Evolutionary conservation across 495 filamentous ascomycete species (phyloP).

Genomic region (Penicillium arizonense): DNA sequence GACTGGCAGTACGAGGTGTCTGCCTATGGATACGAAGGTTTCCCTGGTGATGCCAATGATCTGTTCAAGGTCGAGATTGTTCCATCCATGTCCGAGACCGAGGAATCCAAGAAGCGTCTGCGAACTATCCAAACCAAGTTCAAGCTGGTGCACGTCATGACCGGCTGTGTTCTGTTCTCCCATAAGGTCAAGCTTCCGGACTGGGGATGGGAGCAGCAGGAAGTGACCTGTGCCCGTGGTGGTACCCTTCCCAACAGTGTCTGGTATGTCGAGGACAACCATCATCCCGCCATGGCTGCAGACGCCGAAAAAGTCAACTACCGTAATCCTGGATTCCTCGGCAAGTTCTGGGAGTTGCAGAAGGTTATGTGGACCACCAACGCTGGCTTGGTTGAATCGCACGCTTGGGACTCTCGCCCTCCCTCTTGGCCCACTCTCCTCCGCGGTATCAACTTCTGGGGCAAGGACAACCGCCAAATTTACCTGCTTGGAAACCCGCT

Average conservation of each 20-base stretch:
- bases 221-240: slow-evolving; percentile 93
- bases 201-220: slow-evolving; percentile 96
- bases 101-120: slow-evolving; percentile 76
- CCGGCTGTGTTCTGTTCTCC: slow-evolving; percentile 92
- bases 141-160: slow-evolving; percentile 92
- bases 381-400: slow-evolving; percentile 91
- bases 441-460: slow-evolving; percentile 99
- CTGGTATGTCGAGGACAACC: slow-evolving; percentile 93
- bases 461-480: slow-evolving; percentile 87
- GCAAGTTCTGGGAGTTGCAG: slow-evolving; percentile 99
- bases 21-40: slow-evolving; percentile 96
- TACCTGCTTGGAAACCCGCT: slow-evolving; percentile 95
- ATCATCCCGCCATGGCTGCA: slow-evolving; percentile 69
- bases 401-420: slow-evolving; percentile 96
- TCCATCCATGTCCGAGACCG: slow-evolving; percentile 80
- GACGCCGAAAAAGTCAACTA: slow-evolving; percentile 94
- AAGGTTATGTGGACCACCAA: slow-evolving; percentile 99
- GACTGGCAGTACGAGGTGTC: slow-evolving; percentile 99
- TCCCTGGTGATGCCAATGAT: slow-evolving; percentile 95
- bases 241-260: slow-evolving; percentile 93
- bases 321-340: slow-evolving; percentile 89
- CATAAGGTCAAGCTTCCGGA: slow-evolving; percentile 98
- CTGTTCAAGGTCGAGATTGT: slow-evolving; percentile 93
- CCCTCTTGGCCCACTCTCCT: slow-evolving; percentile 89
- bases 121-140: slow-evolving; percentile 98